Base-by-base conservation (phyloP, 2,329 filamentous ascomycete genomes). In the Epichloe sylvatica region DNA sequence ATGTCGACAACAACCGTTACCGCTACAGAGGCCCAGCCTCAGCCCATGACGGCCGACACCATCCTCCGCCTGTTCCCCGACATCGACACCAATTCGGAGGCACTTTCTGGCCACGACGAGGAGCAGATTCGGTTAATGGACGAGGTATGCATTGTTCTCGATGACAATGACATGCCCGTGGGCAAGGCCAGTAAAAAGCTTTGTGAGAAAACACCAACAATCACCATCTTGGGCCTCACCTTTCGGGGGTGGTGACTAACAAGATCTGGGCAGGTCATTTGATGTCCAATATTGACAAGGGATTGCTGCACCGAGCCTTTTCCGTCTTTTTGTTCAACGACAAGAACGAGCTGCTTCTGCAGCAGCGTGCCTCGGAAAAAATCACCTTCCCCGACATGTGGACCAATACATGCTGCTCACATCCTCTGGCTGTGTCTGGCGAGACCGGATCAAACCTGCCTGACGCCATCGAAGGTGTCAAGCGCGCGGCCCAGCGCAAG, bases 351-450 rank as follows among this genome's bases (percentile, higher is more conserved):
- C 75, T 97, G 53, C 84, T 98, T 42, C 81, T 98, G 47, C 92
- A 98, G 71, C 92, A 97, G 74, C 86, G 92, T 57, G 92, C 92
- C 30, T 74, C 82, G 39, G 91, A 97, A 73, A 98, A 98, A 98
- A 98, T 98, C 64, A 98, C 92, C 6, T 98, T 98, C 71, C 91
- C 92, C 45, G 88, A 95, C 65, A 90, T 96, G 84, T 98, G 92
- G 92, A 98, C 92, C 55, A 98, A 98, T 71, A 98, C 92, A 34
- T 98, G 92, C 77, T 98, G 92, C 75, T 98, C 92, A 38, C 92
- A 98, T 69, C 92, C 92, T 5, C 77, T 98, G 53, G 86, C 87
- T 49, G 85, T 96, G 57, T 86, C 92, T 8, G 84, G 84, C 56
- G 92, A 98, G 78, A 94, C 88, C 25, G 92, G 92, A 54, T 78